Conservation (phyloP, 345 rosid genomes). For the Eucalyptus regnans region DNA sequence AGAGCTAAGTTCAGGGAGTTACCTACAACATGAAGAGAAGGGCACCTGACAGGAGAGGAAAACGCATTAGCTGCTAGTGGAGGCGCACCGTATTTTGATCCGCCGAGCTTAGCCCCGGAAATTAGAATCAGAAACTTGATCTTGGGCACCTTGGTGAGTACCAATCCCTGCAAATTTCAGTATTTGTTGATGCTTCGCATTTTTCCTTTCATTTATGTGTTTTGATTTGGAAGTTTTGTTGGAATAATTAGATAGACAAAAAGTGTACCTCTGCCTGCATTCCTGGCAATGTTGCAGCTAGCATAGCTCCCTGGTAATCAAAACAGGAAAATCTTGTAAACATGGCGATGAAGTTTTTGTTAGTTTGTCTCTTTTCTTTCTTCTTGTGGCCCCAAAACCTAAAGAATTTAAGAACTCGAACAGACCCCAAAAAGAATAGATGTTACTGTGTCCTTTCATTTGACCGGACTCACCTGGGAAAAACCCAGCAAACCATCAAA, state of each 20-base stretch:
- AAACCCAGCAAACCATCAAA: constrained; percentile 42
- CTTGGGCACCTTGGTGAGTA: constrained; percentile 30
- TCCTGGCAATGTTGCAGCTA: constrained; percentile 35
- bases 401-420: neutral
- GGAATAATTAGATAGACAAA: neutral
- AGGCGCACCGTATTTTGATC: constrained; percentile 31
- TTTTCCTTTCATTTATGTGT: neutral
- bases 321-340: neutral
- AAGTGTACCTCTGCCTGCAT: constrained; percentile 26
- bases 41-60: constrained; percentile 35
- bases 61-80: constrained; percentile 36
- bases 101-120: constrained; percentile 25
- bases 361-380: neutral
- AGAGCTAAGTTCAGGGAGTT: neutral
- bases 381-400: neutral
- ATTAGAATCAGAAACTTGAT: constrained; percentile 40
- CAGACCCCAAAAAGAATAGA: neutral
- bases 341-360: neutral
- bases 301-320: constrained; percentile 18
- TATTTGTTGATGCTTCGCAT: neutral
- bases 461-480: constrained; percentile 25
- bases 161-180: neutral
- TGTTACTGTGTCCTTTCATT: neutral
- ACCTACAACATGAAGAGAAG: constrained; percentile 60
- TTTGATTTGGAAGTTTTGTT: neutral